These are phyloP conservation scores for Monosporozyma yasuniensis DNA, from an alignment of 805 yeast genomes.

Conservation along the genomic window DNA sequence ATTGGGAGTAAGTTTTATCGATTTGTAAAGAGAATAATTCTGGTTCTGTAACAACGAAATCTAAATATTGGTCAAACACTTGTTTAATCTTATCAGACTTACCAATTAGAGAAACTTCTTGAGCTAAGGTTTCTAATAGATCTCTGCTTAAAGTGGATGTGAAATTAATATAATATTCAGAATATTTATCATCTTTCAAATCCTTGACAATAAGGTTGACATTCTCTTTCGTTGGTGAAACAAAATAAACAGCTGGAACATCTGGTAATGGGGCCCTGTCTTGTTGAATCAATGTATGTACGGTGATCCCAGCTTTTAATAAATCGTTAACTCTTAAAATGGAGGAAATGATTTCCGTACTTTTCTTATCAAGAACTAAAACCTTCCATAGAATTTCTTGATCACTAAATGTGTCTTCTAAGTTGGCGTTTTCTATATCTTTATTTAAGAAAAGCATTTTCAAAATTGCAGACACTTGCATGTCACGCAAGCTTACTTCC, in stretches of 20 bases:
- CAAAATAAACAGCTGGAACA: slow-evolving; percentile 89
- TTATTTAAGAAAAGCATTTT: slow-evolving; percentile 79
- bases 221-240: slow-evolving; percentile 78
- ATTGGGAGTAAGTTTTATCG: slow-evolving; percentile 51
- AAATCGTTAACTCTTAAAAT: slow-evolving; percentile 89
- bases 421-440: slow-evolving; percentile 42
- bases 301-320: slow-evolving; percentile 82
- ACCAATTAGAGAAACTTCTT: slow-evolving; percentile 63
- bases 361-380: slow-evolving; percentile 66
- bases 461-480: slow-evolving; percentile 45
- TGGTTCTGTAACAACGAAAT: slow-evolving; percentile 89
- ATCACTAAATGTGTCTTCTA: slow-evolving; percentile 45
- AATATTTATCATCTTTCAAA: slow-evolving; percentile 64
- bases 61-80: slow-evolving; percentile 88
- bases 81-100: slow-evolving; percentile 69
- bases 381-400: slow-evolving; percentile 87
- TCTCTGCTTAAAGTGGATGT: slow-evolving; percentile 71
- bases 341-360: slow-evolving; percentile 81
- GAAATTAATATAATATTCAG: slow-evolving; percentile 75
- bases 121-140: slow-evolving; percentile 81
- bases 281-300: slow-evolving; percentile 66
- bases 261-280: slow-evolving; percentile 81
- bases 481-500: slow-evolving; percentile 31
- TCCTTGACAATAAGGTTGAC: slow-evolving; percentile 63
- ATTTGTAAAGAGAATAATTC: slow-evolving; percentile 75